Conservation (phyloP, 225 moss, liverwort and hornwort genomes). For the Physcomitrium patens region DNA sequence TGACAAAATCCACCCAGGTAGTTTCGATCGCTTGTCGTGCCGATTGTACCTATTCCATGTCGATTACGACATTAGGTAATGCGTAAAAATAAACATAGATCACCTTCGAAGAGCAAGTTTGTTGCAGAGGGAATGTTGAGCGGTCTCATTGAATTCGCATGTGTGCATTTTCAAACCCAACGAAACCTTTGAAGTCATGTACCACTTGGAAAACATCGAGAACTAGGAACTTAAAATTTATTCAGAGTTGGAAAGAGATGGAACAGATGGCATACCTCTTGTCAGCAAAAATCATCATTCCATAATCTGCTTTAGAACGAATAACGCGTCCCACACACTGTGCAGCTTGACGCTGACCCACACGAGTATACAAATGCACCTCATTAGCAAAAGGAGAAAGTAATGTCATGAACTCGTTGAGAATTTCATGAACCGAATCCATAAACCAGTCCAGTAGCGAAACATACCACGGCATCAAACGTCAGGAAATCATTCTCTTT, state of each 20-base stretch:
- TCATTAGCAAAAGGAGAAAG: constrained; percentile 29
- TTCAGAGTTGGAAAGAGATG: neutral
- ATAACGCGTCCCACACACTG: constrained; percentile 99
- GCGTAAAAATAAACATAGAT: neutral
- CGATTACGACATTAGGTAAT: constrained; percentile 7
- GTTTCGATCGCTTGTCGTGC: constrained; percentile 98
- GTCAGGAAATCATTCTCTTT: constrained; percentile 98
- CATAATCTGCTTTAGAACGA: constrained; percentile 97
- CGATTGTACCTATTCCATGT: constrained; percentile 77
- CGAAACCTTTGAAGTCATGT: neutral
- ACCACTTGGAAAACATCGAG: neutral
- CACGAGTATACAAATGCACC: constrained; percentile 19
- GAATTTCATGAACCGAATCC: constrained; percentile 17
- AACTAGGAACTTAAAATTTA: neutral
- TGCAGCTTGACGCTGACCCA: constrained; percentile 90
- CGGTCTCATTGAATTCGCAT: neutral
- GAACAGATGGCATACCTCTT: constrained; percentile 62
- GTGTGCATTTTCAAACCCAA: constrained; percentile 13
- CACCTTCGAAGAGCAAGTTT: constrained; percentile 6
- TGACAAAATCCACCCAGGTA: constrained; percentile 96
- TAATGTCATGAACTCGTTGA: neutral
- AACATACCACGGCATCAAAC: constrained; percentile 96
- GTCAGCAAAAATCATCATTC: constrained; percentile 99
- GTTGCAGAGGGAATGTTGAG: neutral
- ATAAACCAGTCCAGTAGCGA: constrained; percentile 8